Conservation (phyloP, 2,329 filamentous ascomycete species). For the Chaetomiaceae sp. region DNA sequence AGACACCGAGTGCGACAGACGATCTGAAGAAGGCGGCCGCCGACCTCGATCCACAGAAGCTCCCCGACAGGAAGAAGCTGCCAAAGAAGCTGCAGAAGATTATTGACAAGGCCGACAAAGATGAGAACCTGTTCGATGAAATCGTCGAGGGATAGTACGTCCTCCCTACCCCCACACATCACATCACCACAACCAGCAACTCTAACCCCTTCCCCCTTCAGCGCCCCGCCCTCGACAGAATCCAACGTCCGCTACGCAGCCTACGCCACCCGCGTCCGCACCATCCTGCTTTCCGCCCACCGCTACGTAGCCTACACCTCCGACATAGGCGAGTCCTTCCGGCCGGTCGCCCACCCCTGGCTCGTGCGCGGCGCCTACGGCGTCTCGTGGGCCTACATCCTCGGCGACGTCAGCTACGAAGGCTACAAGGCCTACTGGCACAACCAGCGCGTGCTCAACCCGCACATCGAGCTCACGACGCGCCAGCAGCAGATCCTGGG, state of each 20-base stretch:
- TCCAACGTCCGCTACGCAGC: slow-evolving; percentile 85
- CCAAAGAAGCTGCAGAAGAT: slow-evolving; percentile 54
- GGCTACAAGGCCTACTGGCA: slow-evolving; percentile 91
- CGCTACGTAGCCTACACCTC: slow-evolving; percentile 96
- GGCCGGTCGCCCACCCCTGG: slow-evolving; percentile 82
- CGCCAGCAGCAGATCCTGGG: slow-evolving; percentile 47
- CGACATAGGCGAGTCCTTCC: slow-evolving; percentile 94
- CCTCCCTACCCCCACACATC: background rate
- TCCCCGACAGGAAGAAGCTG: slow-evolving; percentile 48
- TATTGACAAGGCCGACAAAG: slow-evolving; percentile 52
- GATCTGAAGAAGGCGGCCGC: slow-evolving; percentile 23
- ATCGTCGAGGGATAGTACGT: slow-evolving; percentile 75
- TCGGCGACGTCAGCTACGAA: slow-evolving; percentile 87
- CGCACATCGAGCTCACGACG: slow-evolving; percentile 53
- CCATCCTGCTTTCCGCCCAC: slow-evolving; percentile 83
- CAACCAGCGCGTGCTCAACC: slow-evolving; percentile 73
- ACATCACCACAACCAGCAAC: slow-evolving; percentile 17
- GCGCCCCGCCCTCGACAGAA: slow-evolving; percentile 75
- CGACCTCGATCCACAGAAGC: slow-evolving; percentile 36
- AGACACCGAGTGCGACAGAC: slow-evolving; percentile 29
- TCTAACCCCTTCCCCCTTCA: slow-evolving; percentile 34
- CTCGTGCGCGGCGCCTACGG: slow-evolving; percentile 81
- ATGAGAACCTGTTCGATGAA: slow-evolving; percentile 73
- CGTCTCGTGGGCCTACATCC: slow-evolving; percentile 86
- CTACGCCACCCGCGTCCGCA: slow-evolving; percentile 80